Evolutionary conservation across 208 protist species (phyloP).

Genomic region (Trypanosoma brucei): DNA sequence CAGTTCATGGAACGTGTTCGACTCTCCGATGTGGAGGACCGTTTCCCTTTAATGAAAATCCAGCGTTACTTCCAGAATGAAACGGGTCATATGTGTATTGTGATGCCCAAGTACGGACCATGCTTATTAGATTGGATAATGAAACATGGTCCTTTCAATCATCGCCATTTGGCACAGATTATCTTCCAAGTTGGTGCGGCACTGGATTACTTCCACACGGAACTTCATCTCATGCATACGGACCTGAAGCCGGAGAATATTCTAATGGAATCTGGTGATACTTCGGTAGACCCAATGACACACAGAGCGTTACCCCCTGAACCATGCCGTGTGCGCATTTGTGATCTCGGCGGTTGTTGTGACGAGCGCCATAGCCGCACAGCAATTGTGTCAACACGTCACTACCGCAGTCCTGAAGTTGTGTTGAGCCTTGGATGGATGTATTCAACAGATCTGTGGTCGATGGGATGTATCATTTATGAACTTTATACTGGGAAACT

Average conservation of each 20-base stretch:
- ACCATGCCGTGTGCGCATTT: slow-evolving; percentile 20
- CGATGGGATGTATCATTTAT: slow-evolving; percentile 65
- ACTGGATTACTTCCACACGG: slow-evolving; percentile 75
- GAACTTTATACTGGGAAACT: slow-evolving; percentile 67
- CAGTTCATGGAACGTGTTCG: slow-evolving; percentile 82
- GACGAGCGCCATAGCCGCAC: slow-evolving; percentile 28
- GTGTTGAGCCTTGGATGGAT: slow-evolving; percentile 49
- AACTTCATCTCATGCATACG: slow-evolving; percentile 82
- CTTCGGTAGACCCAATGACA: slow-evolving; percentile 74
- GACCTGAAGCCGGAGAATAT: slow-evolving; percentile 90
- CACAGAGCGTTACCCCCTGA: slow-evolving; percentile 30
- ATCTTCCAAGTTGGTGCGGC: slow-evolving; percentile 66
- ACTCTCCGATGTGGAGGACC: slow-evolving; percentile 59
- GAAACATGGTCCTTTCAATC: slow-evolving; percentile 64
- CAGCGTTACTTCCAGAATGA: slow-evolving; percentile 81
- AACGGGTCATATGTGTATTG: slow-evolving; percentile 80
- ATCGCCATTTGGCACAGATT: slow-evolving; percentile 75
- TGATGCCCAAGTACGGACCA: slow-evolving; percentile 57
- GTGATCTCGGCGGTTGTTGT: slow-evolving; percentile 27
- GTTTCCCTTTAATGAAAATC: slow-evolving; percentile 74
- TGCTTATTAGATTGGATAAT: slow-evolving; percentile 83
- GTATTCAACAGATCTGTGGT: slow-evolving; percentile 73
- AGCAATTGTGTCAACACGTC: slow-evolving; percentile 40
- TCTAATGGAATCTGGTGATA: slow-evolving; percentile 37
- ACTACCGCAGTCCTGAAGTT: slow-evolving; percentile 68